A percentile compares a stretch with the other conserved stretches of the same genome.
Evolutionary conservation across 371 early-diverging fungal genomes (phyloP).

Genomic region (Chytridium lagenaria): DNA sequence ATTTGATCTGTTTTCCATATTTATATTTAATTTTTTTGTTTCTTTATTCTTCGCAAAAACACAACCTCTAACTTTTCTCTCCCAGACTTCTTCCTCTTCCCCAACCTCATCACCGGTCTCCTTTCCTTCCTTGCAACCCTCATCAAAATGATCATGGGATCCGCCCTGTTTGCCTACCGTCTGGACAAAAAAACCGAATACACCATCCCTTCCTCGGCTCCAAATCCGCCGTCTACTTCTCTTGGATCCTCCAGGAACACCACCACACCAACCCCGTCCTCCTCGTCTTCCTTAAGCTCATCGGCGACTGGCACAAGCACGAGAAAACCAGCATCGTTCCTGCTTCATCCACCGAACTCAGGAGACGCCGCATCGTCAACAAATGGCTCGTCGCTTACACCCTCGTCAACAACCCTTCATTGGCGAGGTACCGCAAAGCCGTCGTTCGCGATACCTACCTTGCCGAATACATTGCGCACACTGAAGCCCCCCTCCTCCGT

Average conservation of each 20-base stretch:
- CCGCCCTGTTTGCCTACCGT: constrained; percentile 16
- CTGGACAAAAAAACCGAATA: constrained; percentile 21
- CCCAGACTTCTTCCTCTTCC: constrained; percentile 22
- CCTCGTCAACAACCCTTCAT: constrained; percentile 14
- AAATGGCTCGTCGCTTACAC: constrained; percentile 20
- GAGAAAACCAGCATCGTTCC: not conserved
- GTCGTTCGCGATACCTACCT: constrained; percentile 19
- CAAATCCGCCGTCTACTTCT: constrained; percentile 1
- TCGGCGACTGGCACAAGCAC: not conserved
- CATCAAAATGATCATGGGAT: constrained; percentile 5
- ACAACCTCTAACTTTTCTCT: not conserved
- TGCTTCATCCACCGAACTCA: not conserved
- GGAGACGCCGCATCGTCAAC: not conserved
- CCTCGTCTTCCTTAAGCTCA: constrained; percentile 10
- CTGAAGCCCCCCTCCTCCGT: constrained; percentile 10
- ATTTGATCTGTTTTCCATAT: too few relatives aligned
- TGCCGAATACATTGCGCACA: constrained; percentile 12
- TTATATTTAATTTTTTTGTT: too few relatives aligned
- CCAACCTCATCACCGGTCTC: constrained; percentile 23
- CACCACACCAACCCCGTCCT: constrained; percentile 15
- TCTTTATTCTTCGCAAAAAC: too few relatives aligned
- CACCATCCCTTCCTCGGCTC: not conserved
- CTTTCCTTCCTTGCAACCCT: constrained; percentile 12
- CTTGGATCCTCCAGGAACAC: constrained; percentile 15
- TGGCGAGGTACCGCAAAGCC: constrained; percentile 23